Evolutionary conservation across 306 rosid species (phyloP), one percentile per base, ranked within the genome.

Genomic region (Senna siamea): DNA sequence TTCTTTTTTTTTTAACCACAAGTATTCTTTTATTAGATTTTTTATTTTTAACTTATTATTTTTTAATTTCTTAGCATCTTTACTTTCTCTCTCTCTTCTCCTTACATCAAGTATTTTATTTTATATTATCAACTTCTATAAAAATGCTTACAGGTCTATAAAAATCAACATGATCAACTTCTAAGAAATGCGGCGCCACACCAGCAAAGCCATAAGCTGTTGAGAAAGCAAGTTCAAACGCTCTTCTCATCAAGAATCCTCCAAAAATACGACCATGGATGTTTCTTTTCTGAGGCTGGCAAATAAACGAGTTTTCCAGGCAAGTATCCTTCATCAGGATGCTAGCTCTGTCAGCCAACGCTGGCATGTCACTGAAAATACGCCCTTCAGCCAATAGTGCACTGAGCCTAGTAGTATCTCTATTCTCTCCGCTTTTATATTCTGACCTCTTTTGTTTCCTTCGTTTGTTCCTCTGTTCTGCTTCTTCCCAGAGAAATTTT

Each of bases 201-300:
- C 98, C 97, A 60, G 90, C 89, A 75, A 92, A 92, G 51, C 82
- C 86, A 71, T 92, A 92, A 41, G 93, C 84, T 9, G 98, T 92
- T 73, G 96, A 70, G 80, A 89, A 89, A 77, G 96, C 90, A 64
- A 92, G 87, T 83, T 92, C 98, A 80, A 89, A 86, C 0, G 98
- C 98, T 84, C 98, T 89, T 69, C 93, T 77, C 96, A 92, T 92
- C 76, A 92, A 75, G 79, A 92, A 92, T 5, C 97, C 96, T 23
- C 97, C 96, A 62, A 92, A 92, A 73, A 92, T 92, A 20, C 98
- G 89, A 19, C 98, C 98, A 41, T 89, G 89, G 84, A 85, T 85
- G 76, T 92, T 92, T 85, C 96, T 88, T 72, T 89, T 92, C 77
- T 92, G 98, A 48, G 98, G 98, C 73, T 92, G 98, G 86, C 98